A percentile compares a stretch with the other conserved stretches of the same genome.
phyloP scores from a whole-genome alignment of 2,329 filamentous ascomycete genomes.

The Atkinsonella hypoxylon region DNA sequence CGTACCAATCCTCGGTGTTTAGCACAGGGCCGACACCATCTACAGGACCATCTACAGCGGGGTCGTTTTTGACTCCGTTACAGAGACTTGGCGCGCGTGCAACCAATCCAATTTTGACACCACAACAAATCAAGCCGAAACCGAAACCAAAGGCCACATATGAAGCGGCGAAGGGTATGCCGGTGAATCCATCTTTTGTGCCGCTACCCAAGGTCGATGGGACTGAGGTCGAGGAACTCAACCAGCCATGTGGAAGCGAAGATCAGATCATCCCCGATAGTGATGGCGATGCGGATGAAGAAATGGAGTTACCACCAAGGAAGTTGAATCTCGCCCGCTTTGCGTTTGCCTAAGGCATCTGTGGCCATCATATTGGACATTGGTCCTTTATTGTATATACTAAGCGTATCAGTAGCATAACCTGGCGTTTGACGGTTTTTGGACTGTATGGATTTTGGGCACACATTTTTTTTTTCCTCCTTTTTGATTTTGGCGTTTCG shows the following conservation, averaged over 20 bases:
- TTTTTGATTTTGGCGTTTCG: background rate
- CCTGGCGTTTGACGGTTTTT: conserved; percentile 7
- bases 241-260: conserved; percentile 38
- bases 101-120: conserved; percentile 15
- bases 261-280: conserved; percentile 44
- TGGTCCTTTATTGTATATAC: background rate
- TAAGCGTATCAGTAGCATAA: conserved; percentile 1
- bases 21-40: conserved; percentile 25
- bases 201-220: conserved; percentile 43
- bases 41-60: conserved; percentile 30
- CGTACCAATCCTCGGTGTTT: conserved; percentile 24
- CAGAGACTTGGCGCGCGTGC: conserved; percentile 41
- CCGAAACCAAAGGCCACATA: conserved; percentile 12
- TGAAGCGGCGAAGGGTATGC: conserved; percentile 22
- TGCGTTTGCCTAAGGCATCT: conserved; percentile 23
- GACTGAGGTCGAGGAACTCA: conserved; percentile 39
- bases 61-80: conserved; percentile 37
- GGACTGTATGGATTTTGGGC: background rate
- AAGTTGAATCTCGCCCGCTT: conserved; percentile 39
- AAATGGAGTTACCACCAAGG: conserved; percentile 18
- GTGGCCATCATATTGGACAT: too few relatives aligned
- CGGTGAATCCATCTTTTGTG: conserved; percentile 41
- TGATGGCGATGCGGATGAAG: conserved; percentile 33
- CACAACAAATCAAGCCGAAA: conserved; percentile 18
- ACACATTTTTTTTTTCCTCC: background rate